Base-by-base conservation (phyloP, 208 protist species). In the Crithidia sp. region DNA sequence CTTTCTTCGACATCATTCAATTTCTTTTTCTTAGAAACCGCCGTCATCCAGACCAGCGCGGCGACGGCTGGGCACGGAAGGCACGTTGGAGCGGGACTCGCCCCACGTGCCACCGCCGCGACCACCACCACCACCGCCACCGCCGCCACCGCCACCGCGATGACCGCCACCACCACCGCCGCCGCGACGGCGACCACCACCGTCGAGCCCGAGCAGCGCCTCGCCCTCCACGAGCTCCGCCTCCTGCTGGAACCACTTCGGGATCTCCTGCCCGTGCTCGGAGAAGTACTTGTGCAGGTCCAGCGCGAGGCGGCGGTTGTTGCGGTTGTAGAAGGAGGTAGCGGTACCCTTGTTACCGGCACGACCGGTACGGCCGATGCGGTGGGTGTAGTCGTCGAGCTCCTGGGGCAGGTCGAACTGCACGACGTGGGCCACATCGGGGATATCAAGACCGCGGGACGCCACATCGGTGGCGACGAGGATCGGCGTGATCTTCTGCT, bases 301-400 rank as follows among this genome's bases (percentile, higher is more conserved):
- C 17, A 89, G 43, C 57, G 78, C 79, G 19, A 97, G 70, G 52
- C 79, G 75, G 19, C 85, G 76, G 79, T 91, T 88, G 74, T 86
- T 88, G 56, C 74, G 71, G 41, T 77, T 88, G 77, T 99, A 97
- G 82, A 99, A 98, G 45, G 94, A 82, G 13, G 97, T 99, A 5
- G 99, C 97, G 10, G 92, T 67, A 71, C 99, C 98, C 62, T 85
- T 92, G 83, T 99, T 99, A 61, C 98, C 98, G 4, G 97, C 98
- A 71, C 99, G 91, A 19, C 99, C 99, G 7, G 99, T 99, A 86
- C 99, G 92, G 74, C 99, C 99, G 81, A 99, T 99, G 59, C 99
- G 90, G 87, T 99, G 99, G 5, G 98, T 97, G 86, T 99, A 99
- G 76, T 99, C 97, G 59, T 99, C 97, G 79, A 99, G 98, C 83